Conservation (phyloP, 2,329 filamentous ascomycete species). For the Onygenales sp. region DNA sequence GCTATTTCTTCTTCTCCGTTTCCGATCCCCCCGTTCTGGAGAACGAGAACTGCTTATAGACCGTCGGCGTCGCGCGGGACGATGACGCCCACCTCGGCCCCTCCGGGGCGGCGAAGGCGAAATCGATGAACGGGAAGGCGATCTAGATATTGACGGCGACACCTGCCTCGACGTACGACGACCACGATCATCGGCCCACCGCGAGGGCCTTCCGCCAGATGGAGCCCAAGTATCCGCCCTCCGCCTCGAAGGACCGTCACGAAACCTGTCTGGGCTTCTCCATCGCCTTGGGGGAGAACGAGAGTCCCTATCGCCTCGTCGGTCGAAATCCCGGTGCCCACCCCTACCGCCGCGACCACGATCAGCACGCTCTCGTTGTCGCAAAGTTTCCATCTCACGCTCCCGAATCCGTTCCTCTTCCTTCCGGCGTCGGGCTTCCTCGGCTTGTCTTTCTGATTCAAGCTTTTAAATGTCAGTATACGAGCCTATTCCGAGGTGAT, state of each 20-base stretch:
- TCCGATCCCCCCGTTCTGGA: slow-evolving; percentile 26
- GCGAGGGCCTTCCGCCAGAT: slow-evolving; percentile 26
- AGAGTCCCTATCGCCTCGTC: slow-evolving; percentile 39
- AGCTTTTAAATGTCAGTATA: slow-evolving; percentile 42
- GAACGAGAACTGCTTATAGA: slow-evolving; percentile 31
- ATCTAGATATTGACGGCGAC: slow-evolving; percentile 22
- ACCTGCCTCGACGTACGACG: slow-evolving; percentile 26
- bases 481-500: no score
- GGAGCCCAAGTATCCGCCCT: slow-evolving; percentile 51
- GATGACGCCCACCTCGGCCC: slow-evolving; percentile 16
- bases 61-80: slow-evolving; percentile 23
- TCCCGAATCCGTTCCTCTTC: slow-evolving; percentile 65
- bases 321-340: slow-evolving; percentile 36
- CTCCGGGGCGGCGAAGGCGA: slow-evolving; percentile 23
- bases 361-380: slow-evolving; percentile 44
- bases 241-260: slow-evolving; percentile 38
- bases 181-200: slow-evolving; percentile 24
- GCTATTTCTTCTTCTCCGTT: slow-evolving; percentile 26
- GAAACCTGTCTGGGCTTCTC: slow-evolving; percentile 33
- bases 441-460: slow-evolving; percentile 71
- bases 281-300: slow-evolving; percentile 43
- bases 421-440: slow-evolving; percentile 61
- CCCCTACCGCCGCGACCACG: slow-evolving; percentile 28
- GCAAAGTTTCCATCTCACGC: slow-evolving; percentile 57
- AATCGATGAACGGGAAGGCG: slow-evolving; percentile 22